Base-by-base conservation (phyloP, 805 yeast species). In the Martiniozyma abietophila region DNA sequence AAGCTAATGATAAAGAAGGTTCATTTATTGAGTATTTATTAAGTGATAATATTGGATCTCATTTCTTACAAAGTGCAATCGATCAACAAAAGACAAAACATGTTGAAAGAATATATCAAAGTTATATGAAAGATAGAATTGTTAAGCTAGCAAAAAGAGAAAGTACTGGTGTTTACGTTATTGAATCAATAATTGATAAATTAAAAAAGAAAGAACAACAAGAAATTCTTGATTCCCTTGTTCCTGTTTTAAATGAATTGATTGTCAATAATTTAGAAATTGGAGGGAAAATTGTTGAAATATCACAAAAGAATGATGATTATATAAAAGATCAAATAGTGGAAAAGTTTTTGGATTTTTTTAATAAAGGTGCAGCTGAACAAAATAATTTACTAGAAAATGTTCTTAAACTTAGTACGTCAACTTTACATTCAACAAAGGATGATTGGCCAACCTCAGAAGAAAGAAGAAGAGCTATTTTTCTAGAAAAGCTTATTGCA, bases 381-480 rank as follows among this genome's bases (percentile, higher is more conserved):
- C 56, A 62, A 18, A 49, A 54, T 4, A 75, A 68, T 39, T 67
- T 83, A 31, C 60, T 82, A 41, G 94, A 82, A 44, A 79, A 77
- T 40, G 69, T 80, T 17, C 62, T 84, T 33, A 70, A 70, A 46
- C 56, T 84, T 42, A 65, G 76, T 5, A 61, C 71, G 1, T 81
- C 94, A 0, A 84, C 94, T 0, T 59, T 84, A 36, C 92, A 89
- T 20, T 81, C 82, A 55, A 79, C 85, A 2, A 71, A 72, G 43
- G 94, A 76, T 45, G 94, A 84, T 53, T 83, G 94, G 94, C 95
- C 95, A 30, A 84, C 94, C 1, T 80, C 86, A 0, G 92, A 82
- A 47, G 95, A 84, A 52, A 72, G 94, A 64, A 73, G 88, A 60
- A 64, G 92, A 41, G 65, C 94, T 0, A 47, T 83, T 14, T 79